A percentile compares a stretch with the other conserved stretches of the same genome.
Conservation (phyloP, 2,329 filamentous ascomycete genomes). For the Colletotrichum sublineola region DNA sequence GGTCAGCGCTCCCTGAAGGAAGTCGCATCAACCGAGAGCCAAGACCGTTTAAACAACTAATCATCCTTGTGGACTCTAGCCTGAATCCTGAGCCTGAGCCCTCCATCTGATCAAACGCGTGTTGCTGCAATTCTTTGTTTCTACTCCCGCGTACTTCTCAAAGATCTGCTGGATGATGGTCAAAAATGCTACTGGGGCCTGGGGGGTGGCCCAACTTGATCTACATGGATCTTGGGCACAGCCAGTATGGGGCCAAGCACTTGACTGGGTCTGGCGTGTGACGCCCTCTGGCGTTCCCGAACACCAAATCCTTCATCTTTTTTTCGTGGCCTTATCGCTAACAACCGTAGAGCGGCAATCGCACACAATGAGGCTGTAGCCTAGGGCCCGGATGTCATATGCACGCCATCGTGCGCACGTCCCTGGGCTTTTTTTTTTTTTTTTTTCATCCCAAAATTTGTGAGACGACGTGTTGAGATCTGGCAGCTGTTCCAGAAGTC, state of each 20-base stretch:
- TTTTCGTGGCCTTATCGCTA: background rate
- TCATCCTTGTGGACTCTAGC: background rate
- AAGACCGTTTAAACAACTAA: constrained; percentile 4
- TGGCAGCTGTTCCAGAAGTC: constrained; percentile 30
- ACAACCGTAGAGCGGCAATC: background rate
- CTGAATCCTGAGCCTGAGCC: background rate
- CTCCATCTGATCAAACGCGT: constrained; percentile 20
- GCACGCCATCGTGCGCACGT: constrained; percentile 20
- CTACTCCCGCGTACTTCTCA: background rate
- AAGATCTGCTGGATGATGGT: background rate
- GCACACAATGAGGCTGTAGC: background rate
- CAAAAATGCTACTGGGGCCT: background rate
- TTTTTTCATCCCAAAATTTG: constrained; percentile 27
- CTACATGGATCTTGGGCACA: constrained; percentile 34
- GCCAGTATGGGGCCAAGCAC: constrained; percentile 20
- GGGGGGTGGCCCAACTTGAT: constrained; percentile 15
- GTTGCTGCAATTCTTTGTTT: constrained; percentile 13
- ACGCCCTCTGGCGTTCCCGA: constrained; percentile 3
- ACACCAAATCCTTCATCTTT: constrained; percentile 29
- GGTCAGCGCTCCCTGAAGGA: background rate
- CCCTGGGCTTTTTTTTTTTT: background rate
- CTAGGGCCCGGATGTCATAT: background rate
- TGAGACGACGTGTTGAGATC: constrained; percentile 8
- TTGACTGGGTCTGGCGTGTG: constrained; percentile 2
- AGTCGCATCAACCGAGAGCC: background rate